Conservation (phyloP, 768 basidiomycete species). For the Tricholoma bakamatsutake region DNA sequence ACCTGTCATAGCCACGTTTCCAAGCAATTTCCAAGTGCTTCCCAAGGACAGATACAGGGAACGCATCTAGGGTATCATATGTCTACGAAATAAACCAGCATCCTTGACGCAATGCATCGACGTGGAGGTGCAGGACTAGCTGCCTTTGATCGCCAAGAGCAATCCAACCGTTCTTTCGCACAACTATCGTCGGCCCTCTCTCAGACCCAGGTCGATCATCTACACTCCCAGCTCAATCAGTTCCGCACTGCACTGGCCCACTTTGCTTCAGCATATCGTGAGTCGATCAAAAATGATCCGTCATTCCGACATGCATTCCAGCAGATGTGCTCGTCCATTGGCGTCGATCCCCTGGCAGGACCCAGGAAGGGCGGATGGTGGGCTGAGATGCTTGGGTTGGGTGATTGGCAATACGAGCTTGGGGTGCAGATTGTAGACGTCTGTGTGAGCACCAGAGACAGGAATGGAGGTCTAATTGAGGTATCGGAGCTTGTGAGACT, state of each 20-base stretch:
- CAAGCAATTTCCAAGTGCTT: not conserved
- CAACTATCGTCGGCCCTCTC: constrained; percentile 78
- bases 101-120: constrained; percentile 47
- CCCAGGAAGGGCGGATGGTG: constrained; percentile 86
- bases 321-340: constrained; percentile 92
- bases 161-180: constrained; percentile 75
- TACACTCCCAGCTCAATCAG: constrained; percentile 76
- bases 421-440: constrained; percentile 94
- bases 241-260: constrained; percentile 75
- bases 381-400: constrained; percentile 81
- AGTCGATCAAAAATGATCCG: constrained; percentile 79
- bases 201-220: constrained; percentile 65
- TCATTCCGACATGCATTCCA: constrained; percentile 89
- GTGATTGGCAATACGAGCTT: constrained; percentile 95
- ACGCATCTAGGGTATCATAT: constrained; percentile 45
- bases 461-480: constrained; percentile 91
- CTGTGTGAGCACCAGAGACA: constrained; percentile 80
- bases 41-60: constrained; percentile 32
- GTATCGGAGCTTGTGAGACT: constrained; percentile 79
- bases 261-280: constrained; percentile 81
- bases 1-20: constrained; percentile 18
- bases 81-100: no score
- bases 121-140: constrained; percentile 81
- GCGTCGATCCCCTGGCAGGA: constrained; percentile 90
- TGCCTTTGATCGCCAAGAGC: constrained; percentile 84